Evolutionary conservation across 225 moss, liverwort and hornwort genomes (phyloP).

Genomic region (Physcomitrellopsis africana): DNA sequence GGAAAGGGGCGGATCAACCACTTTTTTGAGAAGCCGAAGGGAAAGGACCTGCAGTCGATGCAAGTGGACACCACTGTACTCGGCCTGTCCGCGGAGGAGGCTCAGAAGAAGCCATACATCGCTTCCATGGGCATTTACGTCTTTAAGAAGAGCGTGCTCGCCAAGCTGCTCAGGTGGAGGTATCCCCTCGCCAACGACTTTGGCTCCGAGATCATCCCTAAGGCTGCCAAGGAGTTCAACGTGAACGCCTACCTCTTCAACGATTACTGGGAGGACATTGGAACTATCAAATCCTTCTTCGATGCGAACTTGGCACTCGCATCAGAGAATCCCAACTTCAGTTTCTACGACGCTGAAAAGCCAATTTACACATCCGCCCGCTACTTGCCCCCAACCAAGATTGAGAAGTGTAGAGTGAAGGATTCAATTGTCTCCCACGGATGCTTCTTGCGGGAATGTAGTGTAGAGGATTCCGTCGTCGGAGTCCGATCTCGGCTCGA

Average conservation of each 20-base stretch:
- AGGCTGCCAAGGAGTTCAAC: constrained; percentile 71
- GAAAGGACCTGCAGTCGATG: constrained; percentile 54
- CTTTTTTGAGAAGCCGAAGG: constrained; percentile 58
- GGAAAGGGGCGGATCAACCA: constrained; percentile 42
- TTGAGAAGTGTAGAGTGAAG: constrained; percentile 49
- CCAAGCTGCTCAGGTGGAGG: constrained; percentile 70
- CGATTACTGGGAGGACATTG: constrained; percentile 88
- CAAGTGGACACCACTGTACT: constrained; percentile 82
- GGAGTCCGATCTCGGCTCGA: constrained; percentile 65
- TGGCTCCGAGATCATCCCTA: constrained; percentile 74
- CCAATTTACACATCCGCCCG: constrained; percentile 56
- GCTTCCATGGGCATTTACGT: constrained; percentile 90
- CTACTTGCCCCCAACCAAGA: constrained; percentile 52
- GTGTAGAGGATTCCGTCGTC: constrained; percentile 52
- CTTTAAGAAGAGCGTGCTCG: constrained; percentile 73
- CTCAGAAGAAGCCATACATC: constrained; percentile 71
- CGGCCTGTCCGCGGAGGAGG: constrained; percentile 61
- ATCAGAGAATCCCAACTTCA: constrained; percentile 46
- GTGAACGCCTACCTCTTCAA: constrained; percentile 76
- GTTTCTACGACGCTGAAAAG: constrained; percentile 54
- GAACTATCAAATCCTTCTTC: constrained; percentile 80
- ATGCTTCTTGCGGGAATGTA: constrained; percentile 64
- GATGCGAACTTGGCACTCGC: constrained; percentile 78
- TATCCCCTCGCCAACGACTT: constrained; percentile 75
- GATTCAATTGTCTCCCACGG: constrained; percentile 73